A percentile compares a stretch with the other conserved stretches of the same genome.
Evolutionary conservation across 1,139 yeast genomes (phyloP).

Genomic region (Sugiyamaella neomexicana): DNA sequence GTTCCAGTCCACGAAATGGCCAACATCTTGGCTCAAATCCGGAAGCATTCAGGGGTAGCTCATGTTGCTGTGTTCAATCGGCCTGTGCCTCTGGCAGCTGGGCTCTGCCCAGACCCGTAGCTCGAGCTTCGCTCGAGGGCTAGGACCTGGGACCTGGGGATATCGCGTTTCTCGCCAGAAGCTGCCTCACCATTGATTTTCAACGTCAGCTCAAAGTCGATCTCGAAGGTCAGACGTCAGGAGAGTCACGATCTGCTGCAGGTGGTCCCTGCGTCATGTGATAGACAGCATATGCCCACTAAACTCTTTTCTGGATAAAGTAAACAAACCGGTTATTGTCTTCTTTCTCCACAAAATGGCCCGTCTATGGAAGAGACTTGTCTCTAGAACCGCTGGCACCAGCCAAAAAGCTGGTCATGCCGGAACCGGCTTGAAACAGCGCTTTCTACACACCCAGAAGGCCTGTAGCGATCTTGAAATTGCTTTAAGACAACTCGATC

Average conservation of each 20-base stretch:
- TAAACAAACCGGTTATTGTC: neutral
- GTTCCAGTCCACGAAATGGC: too few relatives aligned
- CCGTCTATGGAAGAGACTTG: slow-evolving; percentile 7
- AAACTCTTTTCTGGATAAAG: slow-evolving; percentile 13
- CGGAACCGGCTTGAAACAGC: slow-evolving; percentile 15
- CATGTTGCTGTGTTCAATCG: too few relatives aligned
- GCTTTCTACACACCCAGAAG: slow-evolving; percentile 26
- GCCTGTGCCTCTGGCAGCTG: too few relatives aligned
- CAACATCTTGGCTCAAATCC: too few relatives aligned
- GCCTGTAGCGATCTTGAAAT: slow-evolving; percentile 24
- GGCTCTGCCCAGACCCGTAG: neutral
- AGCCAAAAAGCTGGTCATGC: neutral
- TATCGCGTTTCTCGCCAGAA: too few relatives aligned
- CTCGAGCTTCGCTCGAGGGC: neutral
- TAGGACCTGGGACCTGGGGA: too few relatives aligned
- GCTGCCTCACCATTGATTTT: too few relatives aligned
- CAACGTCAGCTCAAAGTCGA: too few relatives aligned
- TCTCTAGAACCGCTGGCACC: neutral
- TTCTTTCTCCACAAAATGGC: neutral
- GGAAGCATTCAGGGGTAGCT: too few relatives aligned
- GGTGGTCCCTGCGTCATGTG: slow-evolving; percentile 6
- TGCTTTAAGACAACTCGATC: neutral
- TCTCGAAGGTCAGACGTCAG: too few relatives aligned
- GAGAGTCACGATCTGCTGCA: neutral
- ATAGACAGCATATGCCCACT: neutral